These are phyloP conservation scores for Thozetella sp. DNA, from an alignment of 495 filamentous ascomycete genomes.

Conservation along the genomic window DNA sequence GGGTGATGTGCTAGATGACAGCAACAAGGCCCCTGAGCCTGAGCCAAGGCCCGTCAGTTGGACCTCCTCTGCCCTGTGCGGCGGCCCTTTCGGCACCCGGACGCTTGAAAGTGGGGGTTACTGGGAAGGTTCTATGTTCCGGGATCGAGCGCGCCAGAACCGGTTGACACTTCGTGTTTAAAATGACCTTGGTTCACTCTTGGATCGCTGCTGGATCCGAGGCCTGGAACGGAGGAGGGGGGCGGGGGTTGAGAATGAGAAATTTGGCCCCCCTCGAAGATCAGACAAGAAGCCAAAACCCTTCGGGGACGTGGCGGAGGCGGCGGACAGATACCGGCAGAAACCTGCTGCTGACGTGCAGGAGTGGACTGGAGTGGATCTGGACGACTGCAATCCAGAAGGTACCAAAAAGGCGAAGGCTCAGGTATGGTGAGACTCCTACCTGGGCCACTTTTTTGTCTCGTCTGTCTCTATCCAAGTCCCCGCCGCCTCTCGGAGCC, in stretches of 20 bases:
- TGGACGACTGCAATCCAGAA: background rate
- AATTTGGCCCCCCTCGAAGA: background rate
- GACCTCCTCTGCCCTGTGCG: too few species aligned
- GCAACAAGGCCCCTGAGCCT: too few species aligned
- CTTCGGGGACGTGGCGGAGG: background rate
- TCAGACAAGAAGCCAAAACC: background rate
- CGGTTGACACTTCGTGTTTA: background rate
- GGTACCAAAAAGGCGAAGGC: too few species aligned
- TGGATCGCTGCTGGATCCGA: too few species aligned
- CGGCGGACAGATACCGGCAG: background rate
- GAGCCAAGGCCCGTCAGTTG: too few species aligned
- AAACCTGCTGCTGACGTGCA: constrained; percentile 1
- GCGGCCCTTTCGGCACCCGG: too few species aligned
- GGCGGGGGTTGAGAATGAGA: background rate
- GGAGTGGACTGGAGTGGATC: background rate
- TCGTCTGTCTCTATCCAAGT: too few species aligned
- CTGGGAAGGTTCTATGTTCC: too few species aligned
- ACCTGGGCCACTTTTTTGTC: background rate
- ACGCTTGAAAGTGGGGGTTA: too few species aligned
- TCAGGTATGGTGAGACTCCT: too few species aligned
- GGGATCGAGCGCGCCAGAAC: background rate
- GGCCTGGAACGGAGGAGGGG: too few species aligned
- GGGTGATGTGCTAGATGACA: background rate
- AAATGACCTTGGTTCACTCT: background rate
- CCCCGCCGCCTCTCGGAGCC: too few species aligned